Evolutionary conservation across 1,139 yeast species (phyloP), one percentile per base, ranked within the genome.

Genomic region (Pichia sp.): DNA sequence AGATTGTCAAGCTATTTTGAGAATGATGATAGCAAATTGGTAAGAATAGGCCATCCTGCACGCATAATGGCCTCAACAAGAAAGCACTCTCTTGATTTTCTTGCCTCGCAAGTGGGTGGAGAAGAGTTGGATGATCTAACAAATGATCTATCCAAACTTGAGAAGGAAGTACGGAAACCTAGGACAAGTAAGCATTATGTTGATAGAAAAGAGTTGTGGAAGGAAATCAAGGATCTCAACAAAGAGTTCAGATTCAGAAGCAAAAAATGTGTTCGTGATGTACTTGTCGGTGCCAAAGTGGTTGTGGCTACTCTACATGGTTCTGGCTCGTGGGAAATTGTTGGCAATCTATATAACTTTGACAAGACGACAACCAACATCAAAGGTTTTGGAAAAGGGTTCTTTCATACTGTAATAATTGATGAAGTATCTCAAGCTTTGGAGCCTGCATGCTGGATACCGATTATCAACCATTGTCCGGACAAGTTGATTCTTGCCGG

Each of bases 391-490:
- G 55, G 55, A n/a, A 51, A 50, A n/a, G 54, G 56, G 1, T 52
- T 64, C 41, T 90, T 93, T 65, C 90, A 89, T 63, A 85, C 96
- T 0, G 77, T 93, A 29, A 87, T 93, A 19, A 90, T 93, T 47
- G 99, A 93, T 69, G 99, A 93, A 69, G 97, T 93, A 0, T 90
- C 97, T 0, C 99, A 93, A 68, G 79, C 97, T 4, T 71, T 92
- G 55, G 97, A 93, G 65, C 96, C 98, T 0, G 96, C 93, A 64
- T 90, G 97, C 66, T 92, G 98, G 98, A 90, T 93, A 32, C 98
- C 99, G 0, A 60, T 93, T n/a, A 74, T 89, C 15, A 79, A 86
- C 62, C 73, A 80, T 42, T 66, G 72, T 0, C 79, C 84, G 42
- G 77, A 78, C 44, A 77, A 83, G 57, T 69, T 92, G 34, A 81